phyloP scores from a whole-genome alignment of 2,329 filamentous ascomycete species.

The Fusarium pininemorale region DNA sequence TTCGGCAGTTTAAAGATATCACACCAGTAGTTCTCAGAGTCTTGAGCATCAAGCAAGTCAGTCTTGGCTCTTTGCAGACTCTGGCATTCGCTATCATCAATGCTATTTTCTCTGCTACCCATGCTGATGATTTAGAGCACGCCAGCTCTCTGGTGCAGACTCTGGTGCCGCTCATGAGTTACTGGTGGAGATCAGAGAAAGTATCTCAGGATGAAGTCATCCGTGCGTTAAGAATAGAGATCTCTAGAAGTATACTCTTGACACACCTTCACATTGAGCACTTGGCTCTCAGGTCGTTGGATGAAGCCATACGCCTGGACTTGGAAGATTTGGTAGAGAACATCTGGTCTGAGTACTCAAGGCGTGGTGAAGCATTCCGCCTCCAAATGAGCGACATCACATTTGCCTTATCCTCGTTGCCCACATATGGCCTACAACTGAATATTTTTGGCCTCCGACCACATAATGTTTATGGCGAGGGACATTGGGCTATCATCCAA shows the following conservation, averaged over 20 bases:
- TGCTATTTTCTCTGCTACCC: conserved; percentile 69
- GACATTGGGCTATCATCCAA: conserved; percentile 68
- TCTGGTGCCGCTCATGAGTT: conserved; percentile 75
- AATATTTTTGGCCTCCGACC: conserved; percentile 63
- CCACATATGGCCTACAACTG: conserved; percentile 57
- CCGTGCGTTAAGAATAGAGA: conserved; percentile 76
- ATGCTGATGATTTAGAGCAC: conserved; percentile 74
- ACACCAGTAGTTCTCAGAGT: conserved; percentile 67
- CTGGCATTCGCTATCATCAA: conserved; percentile 81
- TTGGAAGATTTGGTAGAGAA: conserved; percentile 74
- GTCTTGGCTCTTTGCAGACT: conserved; percentile 72
- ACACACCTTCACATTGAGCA: conserved; percentile 70
- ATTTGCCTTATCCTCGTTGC: conserved; percentile 59
- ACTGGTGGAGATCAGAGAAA: conserved; percentile 81
- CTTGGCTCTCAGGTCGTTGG: conserved; percentile 56
- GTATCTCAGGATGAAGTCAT: conserved; percentile 68
- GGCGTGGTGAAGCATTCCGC: conserved; percentile 73
- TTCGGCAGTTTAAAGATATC: conserved; percentile 64
- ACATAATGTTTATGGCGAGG: conserved; percentile 64
- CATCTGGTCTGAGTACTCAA: conserved; percentile 82
- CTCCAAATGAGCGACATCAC: conserved; percentile 81
- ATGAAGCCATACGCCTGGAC: conserved; percentile 52
- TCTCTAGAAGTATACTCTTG: conserved; percentile 77
- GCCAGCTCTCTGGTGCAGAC: conserved; percentile 67
- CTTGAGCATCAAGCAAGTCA: conserved; percentile 66